Evolutionary conservation across 2,329 filamentous ascomycete genomes (phyloP).

Genomic region (Aspergillus tubingensis): DNA sequence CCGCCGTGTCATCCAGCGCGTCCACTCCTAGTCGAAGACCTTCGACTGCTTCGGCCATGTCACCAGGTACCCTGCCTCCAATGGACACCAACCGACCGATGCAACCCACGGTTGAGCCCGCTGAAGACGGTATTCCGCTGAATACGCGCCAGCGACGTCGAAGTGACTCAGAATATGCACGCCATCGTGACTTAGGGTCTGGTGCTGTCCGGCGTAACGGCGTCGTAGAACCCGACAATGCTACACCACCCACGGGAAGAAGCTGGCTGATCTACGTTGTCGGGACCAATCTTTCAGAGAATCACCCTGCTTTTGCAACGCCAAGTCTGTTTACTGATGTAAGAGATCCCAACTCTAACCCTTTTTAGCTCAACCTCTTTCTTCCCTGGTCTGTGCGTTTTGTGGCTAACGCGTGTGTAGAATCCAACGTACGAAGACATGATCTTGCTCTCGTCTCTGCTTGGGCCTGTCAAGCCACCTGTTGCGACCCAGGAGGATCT

Average conservation of each 20-base stretch:
- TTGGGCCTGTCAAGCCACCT: slow-evolving; percentile 68
- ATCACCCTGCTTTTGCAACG: slow-evolving; percentile 69
- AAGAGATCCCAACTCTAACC: slow-evolving; percentile 25
- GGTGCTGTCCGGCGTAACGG: slow-evolving; percentile 65
- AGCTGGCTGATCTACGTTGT: slow-evolving; percentile 75
- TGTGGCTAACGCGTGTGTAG: slow-evolving; percentile 31
- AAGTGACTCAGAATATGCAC: slow-evolving; percentile 61
- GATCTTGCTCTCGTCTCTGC: slow-evolving; percentile 66
- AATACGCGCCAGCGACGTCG: slow-evolving; percentile 55
- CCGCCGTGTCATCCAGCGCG: slow-evolving; percentile 55
- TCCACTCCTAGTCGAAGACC: slow-evolving; percentile 52
- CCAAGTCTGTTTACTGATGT: slow-evolving; percentile 71
- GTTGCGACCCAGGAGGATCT: slow-evolving; percentile 67
- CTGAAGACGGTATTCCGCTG: slow-evolving; percentile 45
- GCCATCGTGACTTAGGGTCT: slow-evolving; percentile 59
- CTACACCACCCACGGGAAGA: slow-evolving; percentile 53
- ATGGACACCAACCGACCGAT: slow-evolving; percentile 41
- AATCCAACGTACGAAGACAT: slow-evolving; percentile 72
- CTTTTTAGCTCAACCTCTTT: background rate
- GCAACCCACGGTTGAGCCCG: slow-evolving; percentile 40
- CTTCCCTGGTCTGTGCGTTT: background rate
- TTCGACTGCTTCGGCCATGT: slow-evolving; percentile 50
- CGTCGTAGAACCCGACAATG: slow-evolving; percentile 61
- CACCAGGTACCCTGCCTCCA: slow-evolving; percentile 40
- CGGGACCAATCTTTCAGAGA: slow-evolving; percentile 68